A percentile compares a stretch with the other conserved stretches of the same genome.
Conservation (phyloP, 768 basidiomycete species). For the Trametes elegans region DNA sequence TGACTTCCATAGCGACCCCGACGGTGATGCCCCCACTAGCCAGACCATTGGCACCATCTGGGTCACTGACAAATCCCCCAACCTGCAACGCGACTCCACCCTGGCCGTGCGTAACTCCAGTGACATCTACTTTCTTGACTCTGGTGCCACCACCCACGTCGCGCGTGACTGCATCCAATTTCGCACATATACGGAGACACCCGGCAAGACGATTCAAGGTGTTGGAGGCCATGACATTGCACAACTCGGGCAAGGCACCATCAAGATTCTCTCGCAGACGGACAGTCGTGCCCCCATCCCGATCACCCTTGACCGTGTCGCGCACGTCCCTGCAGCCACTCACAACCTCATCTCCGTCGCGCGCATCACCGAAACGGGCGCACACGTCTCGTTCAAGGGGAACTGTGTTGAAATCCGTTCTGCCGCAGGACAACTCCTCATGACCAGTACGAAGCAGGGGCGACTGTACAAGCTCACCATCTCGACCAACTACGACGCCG, state of each 20-base stretch:
- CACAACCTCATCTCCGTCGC: constrained; percentile 20
- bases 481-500: not conserved
- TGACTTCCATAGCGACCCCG: not conserved
- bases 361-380: constrained; percentile 1
- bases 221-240: constrained; percentile 6
- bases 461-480: constrained; percentile 2
- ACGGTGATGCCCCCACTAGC: too few relatives aligned
- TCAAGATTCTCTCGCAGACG: not conserved
- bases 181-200: not conserved
- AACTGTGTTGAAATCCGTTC: not conserved
- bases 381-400: not conserved
- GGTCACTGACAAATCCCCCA: not conserved
- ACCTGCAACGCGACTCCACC: too few relatives aligned
- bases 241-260: constrained; percentile 8
- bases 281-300: not conserved
- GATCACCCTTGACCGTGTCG: constrained; percentile 12
- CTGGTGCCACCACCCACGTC: constrained; percentile 7
- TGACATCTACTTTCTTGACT: constrained; percentile 18
- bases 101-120: not conserved
- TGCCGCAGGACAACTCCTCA: not conserved
- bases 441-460: not conserved
- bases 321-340: constrained; percentile 11
- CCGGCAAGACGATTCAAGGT: constrained; percentile 10
- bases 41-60: not conserved
- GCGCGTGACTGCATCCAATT: not conserved